Evolutionary conservation across 192 early-diverging fungal species (phyloP).

Genomic region (Entrophospora sp.): DNA sequence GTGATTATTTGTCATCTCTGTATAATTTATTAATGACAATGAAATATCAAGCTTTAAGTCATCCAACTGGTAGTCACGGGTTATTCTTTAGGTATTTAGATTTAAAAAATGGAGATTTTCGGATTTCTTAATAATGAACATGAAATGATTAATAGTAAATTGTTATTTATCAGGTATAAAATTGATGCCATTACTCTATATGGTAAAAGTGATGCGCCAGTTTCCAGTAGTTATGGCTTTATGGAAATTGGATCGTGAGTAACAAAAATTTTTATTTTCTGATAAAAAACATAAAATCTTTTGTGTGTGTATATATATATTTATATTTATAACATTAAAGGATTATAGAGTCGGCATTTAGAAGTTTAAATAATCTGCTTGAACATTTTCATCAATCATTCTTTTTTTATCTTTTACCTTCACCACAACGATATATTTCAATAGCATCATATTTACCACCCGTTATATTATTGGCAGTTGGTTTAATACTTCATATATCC

Average conservation of each 20-base stretch:
- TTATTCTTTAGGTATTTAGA: slow-evolving; percentile 51
- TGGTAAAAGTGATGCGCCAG: slow-evolving; percentile 30
- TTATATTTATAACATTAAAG: slow-evolving; percentile 27
- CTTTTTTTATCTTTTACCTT: slow-evolving; percentile 93
- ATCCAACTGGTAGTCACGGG: slow-evolving; percentile 60
- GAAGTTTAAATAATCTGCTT: slow-evolving; percentile 83
- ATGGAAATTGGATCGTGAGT: slow-evolving; percentile 45
- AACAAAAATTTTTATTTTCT: neutral
- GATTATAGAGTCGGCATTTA: slow-evolving; percentile 71
- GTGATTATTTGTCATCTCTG: slow-evolving; percentile 35
- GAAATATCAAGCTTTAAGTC: slow-evolving; percentile 58
- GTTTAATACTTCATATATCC: slow-evolving; percentile 61
- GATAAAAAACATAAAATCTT: neutral
- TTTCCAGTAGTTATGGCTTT: slow-evolving; percentile 33
- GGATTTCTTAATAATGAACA: neutral
- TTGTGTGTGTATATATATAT: neutral
- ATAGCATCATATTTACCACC: slow-evolving; percentile 87
- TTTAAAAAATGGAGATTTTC: neutral
- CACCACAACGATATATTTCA: slow-evolving; percentile 68
- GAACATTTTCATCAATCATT: slow-evolving; percentile 94
- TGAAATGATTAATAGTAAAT: neutral
- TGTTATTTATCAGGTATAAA: slow-evolving; percentile 43
- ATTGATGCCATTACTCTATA: slow-evolving; percentile 70
- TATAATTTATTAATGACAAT: slow-evolving; percentile 45
- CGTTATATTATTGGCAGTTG: slow-evolving; percentile 64